Conservation (phyloP, 805 yeast genomes). For the Saturnispora saitoi region DNA sequence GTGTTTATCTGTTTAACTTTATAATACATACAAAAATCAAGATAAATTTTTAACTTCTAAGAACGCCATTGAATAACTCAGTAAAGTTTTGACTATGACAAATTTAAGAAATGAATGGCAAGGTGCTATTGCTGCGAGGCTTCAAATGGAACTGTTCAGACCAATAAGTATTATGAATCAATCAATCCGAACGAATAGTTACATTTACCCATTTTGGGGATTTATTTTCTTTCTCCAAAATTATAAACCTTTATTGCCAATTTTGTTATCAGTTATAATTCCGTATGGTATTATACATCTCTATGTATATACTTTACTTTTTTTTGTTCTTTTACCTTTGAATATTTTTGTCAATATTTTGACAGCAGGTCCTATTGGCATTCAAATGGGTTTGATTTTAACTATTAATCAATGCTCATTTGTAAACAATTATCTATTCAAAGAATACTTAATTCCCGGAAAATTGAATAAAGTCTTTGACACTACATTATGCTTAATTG, state of each 20-base stretch:
- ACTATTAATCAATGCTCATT: constrained; percentile 23
- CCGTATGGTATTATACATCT: constrained; percentile 18
- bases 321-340: constrained; percentile 19
- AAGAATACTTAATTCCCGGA: constrained; percentile 20
- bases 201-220: constrained; percentile 22
- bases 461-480: constrained; percentile 24
- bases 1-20: background rate
- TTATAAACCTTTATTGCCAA: constrained; percentile 21
- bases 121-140: constrained; percentile 12
- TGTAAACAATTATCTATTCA: constrained; percentile 19
- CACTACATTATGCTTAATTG: constrained; percentile 21
- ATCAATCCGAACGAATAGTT: constrained; percentile 12
- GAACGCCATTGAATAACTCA: background rate
- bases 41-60: background rate
- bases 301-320: constrained; percentile 16
- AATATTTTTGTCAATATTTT: constrained; percentile 17
- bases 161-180: constrained; percentile 18
- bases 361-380: constrained; percentile 24
- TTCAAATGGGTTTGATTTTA: constrained; percentile 18
- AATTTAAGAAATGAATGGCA: constrained; percentile 7
- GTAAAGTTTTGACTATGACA: background rate
- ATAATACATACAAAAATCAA: background rate
- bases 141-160: constrained; percentile 17
- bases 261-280: constrained; percentile 19
- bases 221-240: constrained; percentile 20